Conservation (phyloP, 2,329 filamentous ascomycete species). For the Cytospora leucostoma region DNA sequence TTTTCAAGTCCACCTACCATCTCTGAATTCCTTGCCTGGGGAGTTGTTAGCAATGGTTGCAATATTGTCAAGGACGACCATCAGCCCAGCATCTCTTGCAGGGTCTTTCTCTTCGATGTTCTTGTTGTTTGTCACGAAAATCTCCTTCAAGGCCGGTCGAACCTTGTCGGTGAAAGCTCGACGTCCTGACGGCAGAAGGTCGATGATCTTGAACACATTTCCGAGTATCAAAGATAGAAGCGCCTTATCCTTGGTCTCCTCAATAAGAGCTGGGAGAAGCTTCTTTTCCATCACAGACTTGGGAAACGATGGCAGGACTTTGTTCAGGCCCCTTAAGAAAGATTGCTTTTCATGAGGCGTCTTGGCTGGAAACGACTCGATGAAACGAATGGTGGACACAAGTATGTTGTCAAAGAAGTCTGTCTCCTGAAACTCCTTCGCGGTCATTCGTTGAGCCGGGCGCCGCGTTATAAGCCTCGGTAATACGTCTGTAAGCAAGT, state of each 20-base stretch:
- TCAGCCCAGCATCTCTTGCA: constrained; percentile 82
- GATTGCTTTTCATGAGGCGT: constrained; percentile 86
- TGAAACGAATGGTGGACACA: constrained; percentile 92
- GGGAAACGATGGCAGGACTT: constrained; percentile 89
- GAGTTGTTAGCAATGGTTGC: constrained; percentile 75
- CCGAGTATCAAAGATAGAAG: constrained; percentile 82
- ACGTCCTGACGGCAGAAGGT: constrained; percentile 73
- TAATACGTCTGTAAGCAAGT: constrained; percentile 73
- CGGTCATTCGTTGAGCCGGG: constrained; percentile 83
- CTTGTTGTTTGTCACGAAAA: constrained; percentile 68
- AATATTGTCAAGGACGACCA: constrained; percentile 87
- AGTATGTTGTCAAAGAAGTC: constrained; percentile 97
- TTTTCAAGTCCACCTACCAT: constrained; percentile 55
- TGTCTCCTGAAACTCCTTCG: constrained; percentile 90
- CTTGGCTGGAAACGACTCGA: constrained; percentile 89
- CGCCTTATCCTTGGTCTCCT: constrained; percentile 92
- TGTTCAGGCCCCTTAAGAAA: constrained; percentile 85
- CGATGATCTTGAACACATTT: constrained; percentile 89
- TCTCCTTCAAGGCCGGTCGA: constrained; percentile 79
- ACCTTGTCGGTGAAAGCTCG: constrained; percentile 83
- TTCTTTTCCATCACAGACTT: constrained; percentile 95
- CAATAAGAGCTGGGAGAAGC: constrained; percentile 81
- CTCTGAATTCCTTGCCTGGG: constrained; percentile 90
- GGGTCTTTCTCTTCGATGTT: constrained; percentile 73
- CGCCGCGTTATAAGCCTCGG: constrained; percentile 84